These are phyloP conservation scores for Mycena alexandri DNA, from an alignment of 768 basidiomycete species.

Conservation along the genomic window DNA sequence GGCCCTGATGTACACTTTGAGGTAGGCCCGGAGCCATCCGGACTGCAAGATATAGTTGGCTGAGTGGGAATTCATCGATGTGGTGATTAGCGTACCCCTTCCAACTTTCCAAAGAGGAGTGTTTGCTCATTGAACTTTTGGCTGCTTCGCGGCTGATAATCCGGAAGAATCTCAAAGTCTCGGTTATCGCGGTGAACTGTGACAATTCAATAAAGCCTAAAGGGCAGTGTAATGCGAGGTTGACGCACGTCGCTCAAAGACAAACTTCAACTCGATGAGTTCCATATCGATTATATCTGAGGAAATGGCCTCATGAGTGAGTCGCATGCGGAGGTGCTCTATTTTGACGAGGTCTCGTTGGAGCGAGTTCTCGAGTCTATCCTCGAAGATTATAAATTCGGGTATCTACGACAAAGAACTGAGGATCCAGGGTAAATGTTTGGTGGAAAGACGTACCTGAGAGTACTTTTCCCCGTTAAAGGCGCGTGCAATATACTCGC, in stretches of 20 bases:
- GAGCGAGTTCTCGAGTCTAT: constrained; percentile 84
- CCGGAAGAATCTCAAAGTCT: constrained; percentile 82
- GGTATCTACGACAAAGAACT: constrained; percentile 66
- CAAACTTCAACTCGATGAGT: constrained; percentile 85
- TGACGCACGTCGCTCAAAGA: constrained; percentile 77
- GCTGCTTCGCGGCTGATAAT: constrained; percentile 75
- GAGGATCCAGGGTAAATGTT: constrained; percentile 1
- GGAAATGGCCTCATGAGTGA: constrained; percentile 78
- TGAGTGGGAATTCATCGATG: not conserved
- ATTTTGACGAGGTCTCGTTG: constrained; percentile 86
- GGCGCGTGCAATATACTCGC: constrained; percentile 84
- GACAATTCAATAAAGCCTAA: constrained; percentile 12
- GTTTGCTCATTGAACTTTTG: constrained; percentile 76
- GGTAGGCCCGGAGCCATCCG: constrained; percentile 79
- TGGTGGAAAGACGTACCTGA: constrained; percentile 59
- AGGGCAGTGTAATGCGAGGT: constrained; percentile 1
- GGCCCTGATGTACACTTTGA: constrained; percentile 83
- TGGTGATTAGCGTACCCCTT: constrained; percentile 65
- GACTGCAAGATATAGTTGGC: constrained; percentile 53
- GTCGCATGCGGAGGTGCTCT: constrained; percentile 88
- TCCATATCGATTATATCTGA: constrained; percentile 86
- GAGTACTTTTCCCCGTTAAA: constrained; percentile 88
- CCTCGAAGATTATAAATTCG: constrained; percentile 87
- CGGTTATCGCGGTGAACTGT: constrained; percentile 90
- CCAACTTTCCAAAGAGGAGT: constrained; percentile 69